These are phyloP conservation scores for Calonectria pseudoreteaudii DNA, from an alignment of 2,329 filamentous ascomycete species.

Conservation along the genomic window DNA sequence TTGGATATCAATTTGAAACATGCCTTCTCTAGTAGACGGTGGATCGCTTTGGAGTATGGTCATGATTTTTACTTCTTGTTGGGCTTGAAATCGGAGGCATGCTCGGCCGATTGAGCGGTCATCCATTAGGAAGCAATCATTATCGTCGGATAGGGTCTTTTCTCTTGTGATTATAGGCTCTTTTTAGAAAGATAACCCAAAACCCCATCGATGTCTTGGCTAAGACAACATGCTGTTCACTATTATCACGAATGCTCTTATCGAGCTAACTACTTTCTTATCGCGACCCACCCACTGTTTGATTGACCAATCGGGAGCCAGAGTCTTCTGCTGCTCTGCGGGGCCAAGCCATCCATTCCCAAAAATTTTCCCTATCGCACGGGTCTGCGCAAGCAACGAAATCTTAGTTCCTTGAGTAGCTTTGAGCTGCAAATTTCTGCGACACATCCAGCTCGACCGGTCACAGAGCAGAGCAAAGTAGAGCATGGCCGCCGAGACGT, in stretches of 20 bases:
- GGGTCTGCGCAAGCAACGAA: slow-evolving; percentile 15
- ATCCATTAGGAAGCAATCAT: neutral
- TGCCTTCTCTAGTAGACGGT: neutral
- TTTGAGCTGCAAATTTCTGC: slow-evolving; percentile 22
- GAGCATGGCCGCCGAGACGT: slow-evolving; percentile 56
- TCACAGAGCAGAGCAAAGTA: slow-evolving; percentile 41
- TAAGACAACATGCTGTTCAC: neutral
- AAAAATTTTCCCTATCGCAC: slow-evolving; percentile 41
- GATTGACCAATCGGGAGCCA: slow-evolving; percentile 36
- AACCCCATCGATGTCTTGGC: neutral
- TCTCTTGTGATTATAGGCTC: neutral
- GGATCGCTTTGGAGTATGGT: slow-evolving; percentile 1
- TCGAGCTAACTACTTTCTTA: slow-evolving; percentile 17
- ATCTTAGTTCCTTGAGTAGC: slow-evolving; percentile 29
- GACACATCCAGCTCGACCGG: slow-evolving; percentile 22
- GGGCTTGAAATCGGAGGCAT: neutral
- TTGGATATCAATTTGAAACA: neutral
- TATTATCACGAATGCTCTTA: neutral
- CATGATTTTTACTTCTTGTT: neutral
- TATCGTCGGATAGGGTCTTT: neutral
- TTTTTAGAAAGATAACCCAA: neutral
- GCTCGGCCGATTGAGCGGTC: neutral
- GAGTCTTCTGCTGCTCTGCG: slow-evolving; percentile 24
- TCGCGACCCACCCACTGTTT: slow-evolving; percentile 10
- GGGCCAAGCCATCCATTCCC: slow-evolving; percentile 35